These are phyloP conservation scores for Ophiostoma pallidulum DNA, from an alignment of 2,329 filamentous ascomycete species.

Conservation along the genomic window DNA sequence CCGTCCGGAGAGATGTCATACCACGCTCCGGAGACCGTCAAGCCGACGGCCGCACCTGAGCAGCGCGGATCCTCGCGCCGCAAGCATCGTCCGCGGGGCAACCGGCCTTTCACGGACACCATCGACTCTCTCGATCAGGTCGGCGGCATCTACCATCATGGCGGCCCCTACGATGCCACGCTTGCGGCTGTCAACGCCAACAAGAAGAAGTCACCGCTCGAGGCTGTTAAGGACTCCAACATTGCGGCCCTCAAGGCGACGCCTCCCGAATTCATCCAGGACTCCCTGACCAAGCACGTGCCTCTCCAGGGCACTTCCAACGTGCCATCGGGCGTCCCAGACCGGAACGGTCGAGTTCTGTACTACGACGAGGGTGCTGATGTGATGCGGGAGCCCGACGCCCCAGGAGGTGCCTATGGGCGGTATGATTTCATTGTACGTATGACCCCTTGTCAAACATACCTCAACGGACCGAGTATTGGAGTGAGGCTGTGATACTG, in stretches of 20 bases:
- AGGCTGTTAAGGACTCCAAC: constrained; percentile 65
- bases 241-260: constrained; percentile 71
- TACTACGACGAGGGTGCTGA: constrained; percentile 80
- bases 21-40: background rate
- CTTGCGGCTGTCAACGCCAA: constrained; percentile 62
- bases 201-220: constrained; percentile 57
- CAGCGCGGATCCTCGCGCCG: constrained; percentile 1
- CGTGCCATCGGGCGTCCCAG: constrained; percentile 63
- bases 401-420: constrained; percentile 64
- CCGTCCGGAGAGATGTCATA: constrained; percentile 1
- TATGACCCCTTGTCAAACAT: background rate
- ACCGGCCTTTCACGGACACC: constrained; percentile 59
- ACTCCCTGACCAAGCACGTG: constrained; percentile 62
- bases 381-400: constrained; percentile 65
- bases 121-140: constrained; percentile 71
- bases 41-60: background rate
- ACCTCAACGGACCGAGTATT: too few relatives aligned
- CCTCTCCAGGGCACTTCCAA: constrained; percentile 72
- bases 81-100: constrained; percentile 52
- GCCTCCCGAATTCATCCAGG: constrained; percentile 64
- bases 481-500: too few relatives aligned
- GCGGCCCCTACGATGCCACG: constrained; percentile 81
- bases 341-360: constrained; percentile 61
- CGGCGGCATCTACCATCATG: constrained; percentile 69
- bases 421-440: constrained; percentile 65